Percentiles rank a stretch among this genome's conserved stretches.
These are phyloP conservation scores for Alliaria petiolata DNA, from an alignment of 345 rosid species.

Conservation along the genomic window DNA sequence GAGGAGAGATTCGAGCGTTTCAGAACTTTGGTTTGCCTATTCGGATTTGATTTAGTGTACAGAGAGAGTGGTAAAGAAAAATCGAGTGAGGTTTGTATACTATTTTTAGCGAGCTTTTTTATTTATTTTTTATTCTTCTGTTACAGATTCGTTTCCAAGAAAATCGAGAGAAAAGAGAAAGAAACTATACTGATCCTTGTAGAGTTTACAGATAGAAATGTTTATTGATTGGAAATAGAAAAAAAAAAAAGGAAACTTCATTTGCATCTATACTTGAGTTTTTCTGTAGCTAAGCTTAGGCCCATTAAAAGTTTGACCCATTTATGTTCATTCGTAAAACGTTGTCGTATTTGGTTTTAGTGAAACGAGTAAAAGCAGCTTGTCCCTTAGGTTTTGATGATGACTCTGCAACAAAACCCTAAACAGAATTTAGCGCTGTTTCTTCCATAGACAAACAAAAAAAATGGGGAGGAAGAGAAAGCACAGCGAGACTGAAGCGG, in stretches of 20 bases:
- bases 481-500: slow-evolving; percentile 50
- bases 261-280: not conserved
- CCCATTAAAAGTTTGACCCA: not conserved
- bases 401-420: slow-evolving; percentile 15
- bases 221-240: not conserved
- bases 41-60: slow-evolving; percentile 39
- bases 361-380: not conserved
- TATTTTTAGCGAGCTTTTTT: slow-evolving; percentile 45
- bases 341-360: not conserved
- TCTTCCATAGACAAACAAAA: not conserved
- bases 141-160: slow-evolving; percentile 26
- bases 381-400: slow-evolving; percentile 10
- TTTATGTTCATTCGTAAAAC: not conserved
- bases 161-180: slow-evolving; percentile 6
- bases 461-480: slow-evolving; percentile 86
- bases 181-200: slow-evolving; percentile 22
- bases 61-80: slow-evolving; percentile 27
- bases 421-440: not conserved
- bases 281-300: not conserved
- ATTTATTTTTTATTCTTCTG: slow-evolving; percentile 46
- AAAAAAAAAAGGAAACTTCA: not conserved
- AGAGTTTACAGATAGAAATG: slow-evolving; percentile 28
- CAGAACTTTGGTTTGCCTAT: slow-evolving; percentile 92
- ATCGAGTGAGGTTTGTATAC: slow-evolving; percentile 65
- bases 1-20: slow-evolving; percentile 80